These are phyloP conservation scores for Prunus mume DNA, from an alignment of 306 rosid species.

Conservation along the genomic window DNA sequence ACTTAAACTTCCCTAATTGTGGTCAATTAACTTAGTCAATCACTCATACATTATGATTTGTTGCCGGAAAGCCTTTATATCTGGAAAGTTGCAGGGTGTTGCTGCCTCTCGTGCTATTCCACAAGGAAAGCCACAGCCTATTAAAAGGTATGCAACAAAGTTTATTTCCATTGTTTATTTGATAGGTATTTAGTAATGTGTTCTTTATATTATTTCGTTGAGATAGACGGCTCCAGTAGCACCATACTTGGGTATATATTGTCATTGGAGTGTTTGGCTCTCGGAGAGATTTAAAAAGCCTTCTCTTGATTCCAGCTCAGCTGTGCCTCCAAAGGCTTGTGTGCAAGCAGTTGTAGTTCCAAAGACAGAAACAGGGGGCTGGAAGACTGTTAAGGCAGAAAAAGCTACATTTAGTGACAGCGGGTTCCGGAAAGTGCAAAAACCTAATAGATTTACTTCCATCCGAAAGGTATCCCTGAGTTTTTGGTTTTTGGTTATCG, in stretches of 20 bases:
- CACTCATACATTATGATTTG: constrained; percentile 16
- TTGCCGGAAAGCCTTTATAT: constrained; percentile 6
- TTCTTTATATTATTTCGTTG: background rate
- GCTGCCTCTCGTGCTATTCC: constrained; percentile 20
- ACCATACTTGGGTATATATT: background rate
- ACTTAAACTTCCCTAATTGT: constrained; percentile 10
- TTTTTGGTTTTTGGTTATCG: background rate
- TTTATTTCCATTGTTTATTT: constrained; percentile 4
- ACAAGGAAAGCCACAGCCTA: constrained; percentile 41
- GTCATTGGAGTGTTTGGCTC: background rate
- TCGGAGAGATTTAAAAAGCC: constrained; percentile 11
- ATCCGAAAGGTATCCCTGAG: constrained; percentile 39
- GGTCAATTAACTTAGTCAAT: constrained; percentile 6
- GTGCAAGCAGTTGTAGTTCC: constrained; percentile 41
- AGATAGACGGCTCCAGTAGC: background rate
- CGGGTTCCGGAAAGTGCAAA: constrained; percentile 37
- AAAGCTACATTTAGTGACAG: constrained; percentile 34
- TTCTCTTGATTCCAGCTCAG: constrained; percentile 46
- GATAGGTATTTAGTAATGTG: constrained; percentile 3
- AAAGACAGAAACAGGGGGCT: constrained; percentile 51
- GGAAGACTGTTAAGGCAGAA: constrained; percentile 65
- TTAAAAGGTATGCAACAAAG: constrained; percentile 39
- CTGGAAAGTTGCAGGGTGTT: constrained; percentile 51
- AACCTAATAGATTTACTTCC: constrained; percentile 33
- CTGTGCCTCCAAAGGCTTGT: constrained; percentile 31